These are phyloP conservation scores for Iris pallida DNA, from an alignment of 116 monocot species.

Conservation along the genomic window DNA sequence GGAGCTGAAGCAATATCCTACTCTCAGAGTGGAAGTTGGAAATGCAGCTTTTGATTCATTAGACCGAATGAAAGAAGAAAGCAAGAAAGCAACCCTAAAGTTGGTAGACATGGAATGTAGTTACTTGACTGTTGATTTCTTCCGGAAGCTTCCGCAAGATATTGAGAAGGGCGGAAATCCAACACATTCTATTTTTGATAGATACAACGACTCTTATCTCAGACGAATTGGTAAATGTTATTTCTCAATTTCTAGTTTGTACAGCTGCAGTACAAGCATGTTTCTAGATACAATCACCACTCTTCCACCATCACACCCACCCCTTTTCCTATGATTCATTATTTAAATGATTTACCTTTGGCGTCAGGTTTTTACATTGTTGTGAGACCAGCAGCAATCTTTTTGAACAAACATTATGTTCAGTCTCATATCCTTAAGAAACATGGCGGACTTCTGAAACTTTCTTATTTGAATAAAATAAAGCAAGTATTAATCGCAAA, in stretches of 20 bases:
- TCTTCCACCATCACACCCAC: no score
- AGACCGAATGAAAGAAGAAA: slow-evolving; percentile 51
- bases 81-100: slow-evolving; percentile 43
- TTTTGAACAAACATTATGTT: no score
- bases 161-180: slow-evolving; percentile 54
- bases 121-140: slow-evolving; percentile 50
- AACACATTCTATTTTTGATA: slow-evolving; percentile 40
- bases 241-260: not conserved
- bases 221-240: slow-evolving; percentile 32
- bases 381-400: no score
- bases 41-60: slow-evolving; percentile 44
- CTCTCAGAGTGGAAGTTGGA: slow-evolving; percentile 37
- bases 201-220: slow-evolving; percentile 45
- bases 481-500: no score
- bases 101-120: slow-evolving; percentile 53
- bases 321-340: no score
- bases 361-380: no score
- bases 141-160: slow-evolving; percentile 53
- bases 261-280: no score
- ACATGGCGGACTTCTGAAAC: no score
- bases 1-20: slow-evolving; percentile 49
- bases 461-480: no score
- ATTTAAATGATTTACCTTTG: no score
- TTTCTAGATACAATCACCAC: no score
- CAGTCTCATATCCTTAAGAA: no score